These are phyloP conservation scores for Eleusine coracana DNA, from an alignment of 176 grass and related monocot species.

Conservation along the genomic window DNA sequence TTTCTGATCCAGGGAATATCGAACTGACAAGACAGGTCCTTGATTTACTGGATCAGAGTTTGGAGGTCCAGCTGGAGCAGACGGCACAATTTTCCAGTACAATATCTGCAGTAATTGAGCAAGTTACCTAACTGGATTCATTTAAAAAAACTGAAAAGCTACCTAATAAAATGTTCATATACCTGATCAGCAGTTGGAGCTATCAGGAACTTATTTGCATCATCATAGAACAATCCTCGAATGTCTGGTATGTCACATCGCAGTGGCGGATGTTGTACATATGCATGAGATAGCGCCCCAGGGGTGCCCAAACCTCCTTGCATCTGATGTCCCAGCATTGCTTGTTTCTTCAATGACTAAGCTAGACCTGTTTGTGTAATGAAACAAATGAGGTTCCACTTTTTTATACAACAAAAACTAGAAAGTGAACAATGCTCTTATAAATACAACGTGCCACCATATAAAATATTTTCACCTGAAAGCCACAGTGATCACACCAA, in stretches of 20 bases:
- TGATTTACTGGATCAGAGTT: conserved; percentile 88
- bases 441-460: conserved; percentile 12
- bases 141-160: not conserved
- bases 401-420: conserved; percentile 17
- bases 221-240: conserved; percentile 87
- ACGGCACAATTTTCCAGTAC: conserved; percentile 76
- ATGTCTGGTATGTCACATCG: conserved; percentile 87
- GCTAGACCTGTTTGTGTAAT: conserved; percentile 5
- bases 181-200: conserved; percentile 88
- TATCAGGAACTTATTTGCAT: conserved; percentile 84
- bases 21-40: conserved; percentile 76
- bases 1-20: conserved; percentile 86
- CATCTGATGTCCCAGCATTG: conserved; percentile 53
- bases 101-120: conserved; percentile 64
- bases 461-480: conserved; percentile 42
- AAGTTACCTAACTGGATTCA: conserved; percentile 28
- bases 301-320: conserved; percentile 62
- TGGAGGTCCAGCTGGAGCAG: conserved; percentile 64
- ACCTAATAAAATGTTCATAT: conserved; percentile 35
- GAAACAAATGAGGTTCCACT: conserved; percentile 10
- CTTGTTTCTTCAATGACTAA: conserved; percentile 16
- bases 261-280: conserved; percentile 85
- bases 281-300: conserved; percentile 80
- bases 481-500: conserved; percentile 22
- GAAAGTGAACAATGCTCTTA: conserved; percentile 8